Evolutionary conservation across 768 basidiomycete species (phyloP).

Genomic region (Sporobolomyces phaffii): DNA sequence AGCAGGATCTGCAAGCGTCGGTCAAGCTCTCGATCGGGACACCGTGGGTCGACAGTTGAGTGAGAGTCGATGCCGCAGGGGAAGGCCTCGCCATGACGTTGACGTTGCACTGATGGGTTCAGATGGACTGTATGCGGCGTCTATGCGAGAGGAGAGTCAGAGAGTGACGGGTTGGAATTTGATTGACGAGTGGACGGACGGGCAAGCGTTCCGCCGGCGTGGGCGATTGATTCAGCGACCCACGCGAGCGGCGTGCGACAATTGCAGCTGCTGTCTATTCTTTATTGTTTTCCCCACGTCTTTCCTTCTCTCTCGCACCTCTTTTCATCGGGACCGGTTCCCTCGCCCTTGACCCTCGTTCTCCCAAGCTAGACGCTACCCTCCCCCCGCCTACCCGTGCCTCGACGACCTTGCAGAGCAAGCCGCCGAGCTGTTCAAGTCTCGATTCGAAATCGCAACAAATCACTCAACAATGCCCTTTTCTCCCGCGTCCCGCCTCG

Average conservation of each 20-base stretch:
- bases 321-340: not conserved
- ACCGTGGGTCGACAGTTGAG: constrained; percentile 53
- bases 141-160: too few species aligned
- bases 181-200: too few species aligned
- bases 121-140: too few species aligned
- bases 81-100: not conserved
- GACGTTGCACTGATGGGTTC: too few species aligned
- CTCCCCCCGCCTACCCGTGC: not conserved
- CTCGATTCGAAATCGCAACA: too few species aligned
- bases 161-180: too few species aligned
- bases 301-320: not conserved
- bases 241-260: too few species aligned
- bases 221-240: too few species aligned
- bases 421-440: too few species aligned
- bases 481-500: not conserved
- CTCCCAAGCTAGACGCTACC: not conserved
- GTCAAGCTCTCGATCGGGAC: constrained; percentile 58
- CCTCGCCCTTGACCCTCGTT: not conserved
- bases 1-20: constrained; percentile 66
- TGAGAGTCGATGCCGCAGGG: not conserved
- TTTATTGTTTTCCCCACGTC: not conserved
- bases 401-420: too few species aligned
- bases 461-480: not conserved
- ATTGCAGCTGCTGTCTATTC: not conserved
- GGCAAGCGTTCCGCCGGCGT: too few species aligned